Percentiles rank a stretch among this genome's conserved stretches.
Conservation (phyloP, 345 rosid genomes). For the Cardamine resedifolia region DNA sequence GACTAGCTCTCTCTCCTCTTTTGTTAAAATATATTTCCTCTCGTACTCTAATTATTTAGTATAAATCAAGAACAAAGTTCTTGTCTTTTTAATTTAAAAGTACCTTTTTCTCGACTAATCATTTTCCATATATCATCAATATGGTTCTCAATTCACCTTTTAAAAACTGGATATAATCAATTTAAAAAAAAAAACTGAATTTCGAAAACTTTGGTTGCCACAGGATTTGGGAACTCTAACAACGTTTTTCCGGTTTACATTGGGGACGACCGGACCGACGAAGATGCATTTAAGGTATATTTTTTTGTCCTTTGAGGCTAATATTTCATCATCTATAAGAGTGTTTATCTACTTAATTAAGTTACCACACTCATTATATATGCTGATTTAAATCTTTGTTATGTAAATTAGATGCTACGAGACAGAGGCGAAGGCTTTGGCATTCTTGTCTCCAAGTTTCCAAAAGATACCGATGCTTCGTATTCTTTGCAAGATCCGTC, state of each 20-base stretch:
- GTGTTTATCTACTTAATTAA: neutral
- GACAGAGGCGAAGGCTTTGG: conserved; percentile 87
- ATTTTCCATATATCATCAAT: conserved; percentile 25
- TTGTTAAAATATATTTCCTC: neutral
- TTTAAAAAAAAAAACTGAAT: neutral
- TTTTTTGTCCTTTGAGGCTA: neutral
- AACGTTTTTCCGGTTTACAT: conserved; percentile 90
- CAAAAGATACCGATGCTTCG: conserved; percentile 82
- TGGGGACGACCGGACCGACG: conserved; percentile 95
- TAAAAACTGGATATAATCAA: neutral
- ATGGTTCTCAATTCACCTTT: conserved; percentile 1
- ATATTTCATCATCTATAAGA: neutral
- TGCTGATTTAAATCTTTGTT: neutral
- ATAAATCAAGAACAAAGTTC: no score
- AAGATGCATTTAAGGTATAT: conserved; percentile 94
- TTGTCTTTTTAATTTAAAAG: no score
- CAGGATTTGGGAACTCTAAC: conserved; percentile 71
- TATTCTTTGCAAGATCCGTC: conserved; percentile 81
- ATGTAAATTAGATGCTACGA: conserved; percentile 54
- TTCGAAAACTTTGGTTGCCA: conserved; percentile 8
- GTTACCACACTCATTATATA: neutral
- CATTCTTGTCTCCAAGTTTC: conserved; percentile 83
- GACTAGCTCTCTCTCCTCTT: neutral
- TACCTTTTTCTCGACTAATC: conserved; percentile 23
- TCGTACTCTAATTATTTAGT: no score